Conservation (phyloP, 176 grass and related monocot species). For the Saccharum officinarum region DNA sequence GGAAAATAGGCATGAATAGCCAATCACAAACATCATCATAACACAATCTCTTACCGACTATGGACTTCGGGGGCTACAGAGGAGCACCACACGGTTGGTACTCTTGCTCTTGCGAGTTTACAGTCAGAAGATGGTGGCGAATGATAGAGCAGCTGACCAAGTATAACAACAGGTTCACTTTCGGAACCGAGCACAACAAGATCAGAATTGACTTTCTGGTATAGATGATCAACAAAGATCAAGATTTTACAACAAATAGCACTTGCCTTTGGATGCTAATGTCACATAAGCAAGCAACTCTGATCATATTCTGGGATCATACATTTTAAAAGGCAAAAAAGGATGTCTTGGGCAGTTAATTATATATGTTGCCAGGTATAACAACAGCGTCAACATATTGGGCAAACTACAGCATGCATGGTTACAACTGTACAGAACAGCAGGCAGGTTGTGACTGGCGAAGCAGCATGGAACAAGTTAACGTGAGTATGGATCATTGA, state of each 20-base stretch:
- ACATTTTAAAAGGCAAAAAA: background rate
- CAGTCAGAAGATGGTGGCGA: background rate
- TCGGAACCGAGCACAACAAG: background rate
- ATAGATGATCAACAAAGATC: background rate
- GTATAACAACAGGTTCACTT: background rate
- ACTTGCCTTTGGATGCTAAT: background rate
- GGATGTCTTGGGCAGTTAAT: background rate
- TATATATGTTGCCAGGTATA: conserved; percentile 27
- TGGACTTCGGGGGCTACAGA: background rate
- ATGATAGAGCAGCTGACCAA: background rate
- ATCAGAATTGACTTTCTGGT: background rate
- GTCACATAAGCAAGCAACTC: conserved; percentile 10
- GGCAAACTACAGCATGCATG: conserved; percentile 42
- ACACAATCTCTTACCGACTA: background rate
- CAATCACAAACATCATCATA: background rate
- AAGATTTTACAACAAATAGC: background rate
- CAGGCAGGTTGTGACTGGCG: background rate
- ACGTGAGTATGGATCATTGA: conserved; percentile 60
- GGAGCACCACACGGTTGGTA: conserved; percentile 26
- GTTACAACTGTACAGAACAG: conserved; percentile 54
- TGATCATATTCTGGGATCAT: background rate
- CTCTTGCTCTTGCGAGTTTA: background rate
- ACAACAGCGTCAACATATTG: background rate
- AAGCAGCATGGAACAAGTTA: conserved; percentile 24
- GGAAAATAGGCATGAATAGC: background rate